Evolutionary conservation across 2,329 filamentous ascomycete genomes (phyloP), one percentile per base, ranked within the genome.

Genomic region (Pyrenophora tritici-repentis): DNA sequence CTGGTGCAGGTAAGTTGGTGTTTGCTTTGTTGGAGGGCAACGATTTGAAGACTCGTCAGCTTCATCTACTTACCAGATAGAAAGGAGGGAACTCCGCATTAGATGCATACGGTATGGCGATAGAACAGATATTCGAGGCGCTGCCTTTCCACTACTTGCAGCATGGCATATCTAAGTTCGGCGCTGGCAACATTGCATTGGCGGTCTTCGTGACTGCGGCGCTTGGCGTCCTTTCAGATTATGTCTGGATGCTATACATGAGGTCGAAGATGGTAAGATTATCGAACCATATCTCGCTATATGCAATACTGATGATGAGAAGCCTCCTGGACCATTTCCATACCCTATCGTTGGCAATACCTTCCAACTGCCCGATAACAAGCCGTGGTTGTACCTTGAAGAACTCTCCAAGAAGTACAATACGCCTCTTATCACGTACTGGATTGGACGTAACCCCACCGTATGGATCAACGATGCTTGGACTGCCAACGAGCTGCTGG

Each of bases 331-430:
- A 0, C 82, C 81, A 1, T 74, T 82, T 3, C 81, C 81, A 2
- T 75, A 74, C 54, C 82, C 82, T 4, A 75, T 84, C 26, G 70
- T 84, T 3, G 82, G 82, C 29, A 84, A 83, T 60, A 84, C 81
- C 0, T 82, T 80, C 48, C 76, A 77, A 53, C 73, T 84, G 3
- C 82, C 82, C 1, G 74, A 79, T 18, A 75, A 73, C 47, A 83
- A 84, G 60, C 81, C 82, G 2, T 85, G 82, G 82, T 75, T 83
- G 18, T 81, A 80, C 65, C 83, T 84, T 56, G 80, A 84, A 46
- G 63, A 79, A 56, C 67, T 83, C 0, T 80, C 81, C 3, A 79
- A 80, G 56, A 62, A 71, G 39, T 79, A 81, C 60, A 67, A 78
- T 4, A 72, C 77, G 0, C 78, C 80, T 0, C 60, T 84, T 6